These are phyloP conservation scores for Rhodotorula sp. DNA, from an alignment of 1,284 basidiomycete species.

Conservation along the genomic window DNA sequence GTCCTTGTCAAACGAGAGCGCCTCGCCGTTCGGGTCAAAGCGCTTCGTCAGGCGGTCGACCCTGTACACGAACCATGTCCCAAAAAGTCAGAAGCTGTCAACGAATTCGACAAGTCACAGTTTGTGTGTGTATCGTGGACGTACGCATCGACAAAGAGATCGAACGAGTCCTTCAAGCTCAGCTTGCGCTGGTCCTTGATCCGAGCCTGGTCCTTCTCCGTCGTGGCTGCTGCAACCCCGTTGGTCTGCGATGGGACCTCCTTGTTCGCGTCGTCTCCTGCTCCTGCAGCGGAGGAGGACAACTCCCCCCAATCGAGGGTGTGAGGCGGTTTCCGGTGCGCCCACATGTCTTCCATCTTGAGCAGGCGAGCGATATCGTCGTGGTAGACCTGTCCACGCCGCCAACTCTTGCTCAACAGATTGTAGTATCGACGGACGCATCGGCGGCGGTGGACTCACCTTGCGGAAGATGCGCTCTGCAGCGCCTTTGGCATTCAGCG, in stretches of 20 bases:
- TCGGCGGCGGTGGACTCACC: constrained; percentile 53
- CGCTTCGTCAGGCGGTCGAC: constrained; percentile 74
- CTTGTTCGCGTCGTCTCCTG: neutral
- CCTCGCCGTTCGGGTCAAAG: constrained; percentile 60
- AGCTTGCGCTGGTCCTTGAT: constrained; percentile 78
- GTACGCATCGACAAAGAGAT: constrained; percentile 77
- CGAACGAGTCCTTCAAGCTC: constrained; percentile 72
- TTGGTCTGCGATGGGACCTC: neutral
- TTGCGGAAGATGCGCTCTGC: constrained; percentile 80
- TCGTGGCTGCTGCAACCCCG: constrained; percentile 40
- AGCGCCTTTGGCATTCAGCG: constrained; percentile 55
- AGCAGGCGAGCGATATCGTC: constrained; percentile 84
- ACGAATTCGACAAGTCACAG: too few relatives aligned
- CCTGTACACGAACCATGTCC: constrained; percentile 52
- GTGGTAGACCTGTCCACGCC: constrained; percentile 68
- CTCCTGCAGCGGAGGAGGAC: constrained; percentile 54
- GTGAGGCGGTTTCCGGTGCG: constrained; percentile 73
- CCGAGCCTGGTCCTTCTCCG: constrained; percentile 45
- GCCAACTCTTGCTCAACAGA: neutral
- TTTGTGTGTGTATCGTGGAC: constrained; percentile 16
- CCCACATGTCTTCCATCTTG: constrained; percentile 99
- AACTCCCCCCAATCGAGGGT: constrained; percentile 78
- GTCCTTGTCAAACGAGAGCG: constrained; percentile 93
- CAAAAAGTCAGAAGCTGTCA: too few relatives aligned
- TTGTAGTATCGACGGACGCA: too few relatives aligned